These are phyloP conservation scores for Allium sativum DNA, from an alignment of 106 monocot species.

Conservation along the genomic window DNA sequence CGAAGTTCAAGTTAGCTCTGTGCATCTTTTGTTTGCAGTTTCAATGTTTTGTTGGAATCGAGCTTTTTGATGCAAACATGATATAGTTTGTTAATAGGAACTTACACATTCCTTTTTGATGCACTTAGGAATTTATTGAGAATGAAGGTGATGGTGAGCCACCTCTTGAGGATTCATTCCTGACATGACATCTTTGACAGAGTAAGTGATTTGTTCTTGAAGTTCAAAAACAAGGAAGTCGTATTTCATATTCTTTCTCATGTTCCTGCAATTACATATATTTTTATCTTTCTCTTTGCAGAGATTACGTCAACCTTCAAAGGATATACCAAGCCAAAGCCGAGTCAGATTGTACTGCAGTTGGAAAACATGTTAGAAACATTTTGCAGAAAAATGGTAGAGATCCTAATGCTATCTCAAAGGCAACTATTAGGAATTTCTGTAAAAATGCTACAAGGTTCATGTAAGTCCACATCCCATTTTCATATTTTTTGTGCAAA, in stretches of 20 bases:
- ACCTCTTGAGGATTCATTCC: slow-evolving; percentile 99
- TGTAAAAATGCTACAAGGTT: slow-evolving; percentile 94
- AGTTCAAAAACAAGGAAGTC: not conserved
- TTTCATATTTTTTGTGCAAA: not conserved
- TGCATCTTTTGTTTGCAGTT: too few species aligned
- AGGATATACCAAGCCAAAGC: slow-evolving; percentile 93
- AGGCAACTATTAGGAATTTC: slow-evolving; percentile 61
- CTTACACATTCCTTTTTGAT: too few species aligned
- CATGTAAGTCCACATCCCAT: slow-evolving; percentile 30
- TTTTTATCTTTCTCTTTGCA: slow-evolving; percentile 11
- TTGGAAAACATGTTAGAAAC: slow-evolving; percentile 56
- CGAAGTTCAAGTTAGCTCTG: too few species aligned
- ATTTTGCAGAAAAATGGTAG: slow-evolving; percentile 76
- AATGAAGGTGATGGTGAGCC: slow-evolving; percentile 86
- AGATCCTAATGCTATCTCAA: slow-evolving; percentile 71
- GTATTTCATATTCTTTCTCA: too few species aligned
- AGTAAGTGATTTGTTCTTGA: slow-evolving; percentile 44
- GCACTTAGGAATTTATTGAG: slow-evolving; percentile 94
- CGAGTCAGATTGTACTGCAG: slow-evolving; percentile 68
- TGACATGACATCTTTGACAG: slow-evolving; percentile 98
- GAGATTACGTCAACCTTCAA: slow-evolving; percentile 80
- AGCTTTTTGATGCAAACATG: too few species aligned
- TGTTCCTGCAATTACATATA: slow-evolving; percentile 3
- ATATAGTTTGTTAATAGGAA: too few species aligned
- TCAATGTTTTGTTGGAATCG: too few species aligned